Conservation (phyloP, 805 yeast species). For the Scheffersomyces stipitis region DNA sequence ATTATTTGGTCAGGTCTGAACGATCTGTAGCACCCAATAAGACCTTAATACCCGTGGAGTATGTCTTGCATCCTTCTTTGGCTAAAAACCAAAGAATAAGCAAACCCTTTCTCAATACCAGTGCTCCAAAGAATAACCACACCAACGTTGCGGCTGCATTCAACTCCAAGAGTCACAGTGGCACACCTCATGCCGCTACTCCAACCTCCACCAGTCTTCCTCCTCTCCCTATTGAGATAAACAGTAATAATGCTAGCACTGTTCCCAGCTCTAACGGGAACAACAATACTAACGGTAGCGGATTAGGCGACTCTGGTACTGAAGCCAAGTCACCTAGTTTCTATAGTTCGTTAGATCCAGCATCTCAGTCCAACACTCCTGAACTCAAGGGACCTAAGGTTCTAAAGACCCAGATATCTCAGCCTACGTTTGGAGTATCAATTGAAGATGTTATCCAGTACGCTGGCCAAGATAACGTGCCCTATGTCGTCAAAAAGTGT, state of each 20-base stretch:
- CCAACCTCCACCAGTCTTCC: not conserved
- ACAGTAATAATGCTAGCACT: not conserved
- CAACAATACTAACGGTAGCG: not conserved
- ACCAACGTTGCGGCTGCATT: not conserved
- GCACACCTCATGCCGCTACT: not conserved
- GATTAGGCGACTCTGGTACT: too few relatives aligned
- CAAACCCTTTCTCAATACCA: slow-evolving; percentile 33
- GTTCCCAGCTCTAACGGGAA: slow-evolving; percentile 1
- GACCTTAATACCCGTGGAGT: slow-evolving; percentile 64
- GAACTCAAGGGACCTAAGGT: slow-evolving; percentile 38
- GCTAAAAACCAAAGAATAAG: slow-evolving; percentile 28
- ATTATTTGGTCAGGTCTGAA: slow-evolving; percentile 55
- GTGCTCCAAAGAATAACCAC: slow-evolving; percentile 1
- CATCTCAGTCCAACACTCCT: slow-evolving; percentile 24
- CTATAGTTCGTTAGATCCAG: slow-evolving; percentile 35
- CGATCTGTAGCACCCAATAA: slow-evolving; percentile 31
- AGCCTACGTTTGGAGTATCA: slow-evolving; percentile 76
- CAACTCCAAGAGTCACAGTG: not conserved
- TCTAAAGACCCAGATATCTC: slow-evolving; percentile 19
- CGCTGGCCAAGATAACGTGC: slow-evolving; percentile 87
- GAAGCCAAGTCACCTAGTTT: slow-evolving; percentile 1
- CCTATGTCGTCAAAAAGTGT: slow-evolving; percentile 85
- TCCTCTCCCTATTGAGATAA: not conserved
- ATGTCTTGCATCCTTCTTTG: slow-evolving; percentile 69
- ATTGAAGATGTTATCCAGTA: slow-evolving; percentile 73